These are phyloP conservation scores for Lippia alba DNA, from an alignment of 305 asterid genomes.

Conservation along the genomic window DNA sequence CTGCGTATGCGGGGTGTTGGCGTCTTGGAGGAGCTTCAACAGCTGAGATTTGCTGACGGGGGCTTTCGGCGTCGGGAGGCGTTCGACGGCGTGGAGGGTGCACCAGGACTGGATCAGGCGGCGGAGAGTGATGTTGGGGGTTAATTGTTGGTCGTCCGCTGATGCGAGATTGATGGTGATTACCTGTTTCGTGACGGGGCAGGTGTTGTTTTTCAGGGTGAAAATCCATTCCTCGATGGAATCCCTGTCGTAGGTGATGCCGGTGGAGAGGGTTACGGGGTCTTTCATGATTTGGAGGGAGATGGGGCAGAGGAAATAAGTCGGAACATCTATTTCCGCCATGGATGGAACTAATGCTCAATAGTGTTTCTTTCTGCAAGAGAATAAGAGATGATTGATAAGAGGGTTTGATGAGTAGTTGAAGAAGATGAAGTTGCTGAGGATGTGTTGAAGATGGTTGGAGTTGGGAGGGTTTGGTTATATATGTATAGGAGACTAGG, in stretches of 20 bases:
- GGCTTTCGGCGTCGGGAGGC: conserved; percentile 64
- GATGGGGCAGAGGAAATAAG: conserved; percentile 84
- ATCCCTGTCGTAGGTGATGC: conserved; percentile 86
- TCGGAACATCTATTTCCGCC: conserved; percentile 77
- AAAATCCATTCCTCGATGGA: conserved; percentile 83
- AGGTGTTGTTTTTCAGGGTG: conserved; percentile 46
- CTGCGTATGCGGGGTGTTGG: conserved; percentile 45
- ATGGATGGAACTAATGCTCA: conserved; percentile 35
- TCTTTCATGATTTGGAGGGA: conserved; percentile 80
- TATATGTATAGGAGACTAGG: conserved; percentile 28
- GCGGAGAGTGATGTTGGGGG: conserved; percentile 80
- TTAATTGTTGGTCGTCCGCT: conserved; percentile 46
- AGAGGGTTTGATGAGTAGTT: conserved; percentile 5
- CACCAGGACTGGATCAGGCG: conserved; percentile 89
- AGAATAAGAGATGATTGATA: background rate
- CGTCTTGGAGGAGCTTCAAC: conserved; percentile 55
- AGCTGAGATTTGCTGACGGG: conserved; percentile 55
- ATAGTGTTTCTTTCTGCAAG: background rate
- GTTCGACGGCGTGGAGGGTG: conserved; percentile 59
- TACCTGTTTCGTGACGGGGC: conserved; percentile 71
- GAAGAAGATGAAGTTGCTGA: conserved; percentile 26
- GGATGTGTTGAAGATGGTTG: conserved; percentile 20
- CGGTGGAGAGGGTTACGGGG: conserved; percentile 71
- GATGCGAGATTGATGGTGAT: background rate
- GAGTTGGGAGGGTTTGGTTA: conserved; percentile 24